These are phyloP conservation scores for Pseudofabraea citricarpa DNA, from an alignment of 2,329 filamentous ascomycete genomes.

Conservation along the genomic window DNA sequence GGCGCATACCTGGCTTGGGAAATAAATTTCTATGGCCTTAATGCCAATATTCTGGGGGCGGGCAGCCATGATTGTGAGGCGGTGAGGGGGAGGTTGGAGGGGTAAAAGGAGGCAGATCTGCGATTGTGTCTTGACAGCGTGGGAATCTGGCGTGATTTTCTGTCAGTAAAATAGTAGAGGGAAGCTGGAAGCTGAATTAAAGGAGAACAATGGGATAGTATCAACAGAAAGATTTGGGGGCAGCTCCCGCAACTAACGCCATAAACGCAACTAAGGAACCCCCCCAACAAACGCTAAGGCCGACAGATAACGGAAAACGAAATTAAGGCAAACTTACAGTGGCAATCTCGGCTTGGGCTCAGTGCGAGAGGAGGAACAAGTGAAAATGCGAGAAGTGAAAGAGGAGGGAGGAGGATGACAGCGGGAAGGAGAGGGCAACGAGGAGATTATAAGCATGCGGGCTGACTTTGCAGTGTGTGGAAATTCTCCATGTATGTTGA, in stretches of 20 bases:
- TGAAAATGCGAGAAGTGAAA: too few species aligned
- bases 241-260: neutral
- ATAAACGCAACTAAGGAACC: neutral
- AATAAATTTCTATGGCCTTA: constrained; percentile 89
- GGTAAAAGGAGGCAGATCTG: too few species aligned
- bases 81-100: constrained; percentile 14
- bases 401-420: too few species aligned
- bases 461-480: too few species aligned
- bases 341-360: too few species aligned
- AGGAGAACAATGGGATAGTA: neutral
- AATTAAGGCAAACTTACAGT: too few species aligned
- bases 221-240: neutral
- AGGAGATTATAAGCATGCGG: too few species aligned
- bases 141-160: neutral
- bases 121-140: neutral
- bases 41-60: constrained; percentile 86
- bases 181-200: neutral
- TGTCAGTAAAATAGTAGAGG: neutral
- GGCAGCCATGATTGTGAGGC: constrained; percentile 53
- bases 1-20: constrained; percentile 71
- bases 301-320: too few species aligned
- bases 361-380: too few species aligned
- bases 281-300: neutral
- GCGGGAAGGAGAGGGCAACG: too few species aligned
- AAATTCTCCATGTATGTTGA: too few species aligned